Evolutionary conservation across 768 basidiomycete species (phyloP).

Genomic region (Mycena floridula): DNA sequence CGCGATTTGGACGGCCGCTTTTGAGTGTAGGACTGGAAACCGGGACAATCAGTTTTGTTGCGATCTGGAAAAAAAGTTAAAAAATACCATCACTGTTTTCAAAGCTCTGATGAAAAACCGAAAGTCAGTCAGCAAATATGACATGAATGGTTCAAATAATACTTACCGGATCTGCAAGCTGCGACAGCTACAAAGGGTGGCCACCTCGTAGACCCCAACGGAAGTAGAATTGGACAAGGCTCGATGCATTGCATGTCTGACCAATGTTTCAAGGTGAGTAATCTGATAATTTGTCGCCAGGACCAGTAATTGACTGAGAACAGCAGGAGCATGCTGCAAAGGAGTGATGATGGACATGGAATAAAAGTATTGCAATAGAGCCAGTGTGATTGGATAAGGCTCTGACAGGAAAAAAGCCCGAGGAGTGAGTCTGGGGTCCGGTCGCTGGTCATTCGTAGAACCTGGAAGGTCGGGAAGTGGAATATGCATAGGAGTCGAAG

Average conservation of each 20-base stretch:
- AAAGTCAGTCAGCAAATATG: slow-evolving; percentile 8
- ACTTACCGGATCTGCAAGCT: slow-evolving; percentile 84
- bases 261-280: slow-evolving; percentile 65
- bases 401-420: slow-evolving; percentile 80
- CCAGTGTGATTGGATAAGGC: slow-evolving; percentile 83
- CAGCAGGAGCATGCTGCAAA: slow-evolving; percentile 85
- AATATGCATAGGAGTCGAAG: slow-evolving; percentile 54
- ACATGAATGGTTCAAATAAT: slow-evolving; percentile 15
- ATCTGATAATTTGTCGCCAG: slow-evolving; percentile 81
- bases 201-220: slow-evolving; percentile 92
- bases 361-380: slow-evolving; percentile 92
- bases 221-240: slow-evolving; percentile 78
- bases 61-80: not conserved
- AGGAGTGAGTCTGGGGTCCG: slow-evolving; percentile 78
- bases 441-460: slow-evolving; percentile 40
- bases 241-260: slow-evolving; percentile 94
- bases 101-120: slow-evolving; percentile 44
- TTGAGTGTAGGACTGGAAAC: slow-evolving; percentile 67
- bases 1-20: slow-evolving; percentile 59
- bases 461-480: slow-evolving; percentile 58
- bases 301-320: slow-evolving; percentile 81
- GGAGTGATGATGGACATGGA: slow-evolving; percentile 81
- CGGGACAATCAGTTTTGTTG: slow-evolving; percentile 6
- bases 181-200: slow-evolving; percentile 83
- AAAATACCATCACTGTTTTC: slow-evolving; percentile 75